phyloP scores from a whole-genome alignment of 768 basidiomycete species.

The Pulveroboletus sp. region DNA sequence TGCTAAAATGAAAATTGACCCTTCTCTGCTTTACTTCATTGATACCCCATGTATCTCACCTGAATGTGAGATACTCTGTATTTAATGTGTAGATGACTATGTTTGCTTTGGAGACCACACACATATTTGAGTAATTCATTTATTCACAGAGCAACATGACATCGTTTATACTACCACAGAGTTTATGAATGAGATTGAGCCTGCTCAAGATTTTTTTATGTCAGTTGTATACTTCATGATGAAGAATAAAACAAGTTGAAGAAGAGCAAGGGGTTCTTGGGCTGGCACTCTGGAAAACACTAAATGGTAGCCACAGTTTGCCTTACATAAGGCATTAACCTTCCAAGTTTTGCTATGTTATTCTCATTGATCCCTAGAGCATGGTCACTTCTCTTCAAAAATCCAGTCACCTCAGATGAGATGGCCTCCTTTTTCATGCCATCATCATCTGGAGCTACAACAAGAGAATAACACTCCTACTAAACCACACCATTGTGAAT shows the following conservation, averaged over 20 bases:
- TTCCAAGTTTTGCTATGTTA: background rate
- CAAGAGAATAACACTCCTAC: accelerated
- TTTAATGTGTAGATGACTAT: accelerated
- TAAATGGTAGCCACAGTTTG: slow-evolving; percentile 3
- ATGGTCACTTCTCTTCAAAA: slow-evolving; percentile 15
- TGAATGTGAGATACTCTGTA: slow-evolving; percentile 1
- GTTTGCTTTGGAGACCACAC: background rate
- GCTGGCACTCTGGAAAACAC: background rate
- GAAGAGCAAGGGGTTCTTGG: background rate
- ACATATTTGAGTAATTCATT: background rate
- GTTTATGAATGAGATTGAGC: background rate
- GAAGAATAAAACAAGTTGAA: background rate
- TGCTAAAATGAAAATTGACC: background rate
- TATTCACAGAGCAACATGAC: background rate
- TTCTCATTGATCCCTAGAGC: background rate
- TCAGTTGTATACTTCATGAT: background rate
- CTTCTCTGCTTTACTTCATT: background rate
- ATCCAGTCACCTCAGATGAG: slow-evolving; percentile 7
- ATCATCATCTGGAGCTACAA: slow-evolving; percentile 5
- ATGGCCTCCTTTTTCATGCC: background rate
- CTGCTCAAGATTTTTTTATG: background rate
- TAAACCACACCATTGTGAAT: background rate
- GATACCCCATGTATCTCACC: background rate
- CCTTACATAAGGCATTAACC: slow-evolving; percentile 5
- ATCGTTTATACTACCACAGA: slow-evolving; percentile 6